Evolutionary conservation across 208 protist genomes (phyloP), one percentile per base, ranked within the genome.

Genomic region (Trypanosoma vivax): DNA sequence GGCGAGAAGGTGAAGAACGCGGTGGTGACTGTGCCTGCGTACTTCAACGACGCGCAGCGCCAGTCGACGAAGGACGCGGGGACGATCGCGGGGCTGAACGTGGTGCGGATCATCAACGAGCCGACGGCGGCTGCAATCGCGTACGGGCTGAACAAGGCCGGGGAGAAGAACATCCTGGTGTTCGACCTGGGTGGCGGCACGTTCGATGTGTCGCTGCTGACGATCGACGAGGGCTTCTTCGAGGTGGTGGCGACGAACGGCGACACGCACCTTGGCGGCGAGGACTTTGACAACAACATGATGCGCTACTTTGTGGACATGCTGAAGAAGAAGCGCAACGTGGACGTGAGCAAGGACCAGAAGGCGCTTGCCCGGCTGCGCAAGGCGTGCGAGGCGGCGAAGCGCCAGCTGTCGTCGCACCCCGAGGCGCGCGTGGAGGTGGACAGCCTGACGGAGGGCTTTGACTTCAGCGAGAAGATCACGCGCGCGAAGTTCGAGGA

Each of bases 401-500:
- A 85, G 66, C 73, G 77, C n/a, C 69, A 80, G 61, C 53, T 83
- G 7, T 98, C 95, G 25, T 88, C 76, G 14, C 56, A 76, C 41
- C 75, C 89, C 5, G 58, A 93, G 71, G 80, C 94, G 3, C 64
- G 65, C 42, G 84, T 99, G 51, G 96, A 98, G 76, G 92, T 99
- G 38, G 97, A 98, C 61, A 86, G 91, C 23, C 73, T 98, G 2
- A 88, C 76, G 48, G 93, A 98, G 57, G 97, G 97, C 49, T 74
- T 96, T 34, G 96, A 99, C 71, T 98, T 99, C 72, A 90, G 71
- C 73, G 87, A 83, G 30, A 85, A 76, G 27, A 81, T 99, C 48
- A 98, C 95, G 21, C 87, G 97, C 39, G 92, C 96, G 41, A 90
- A 90, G 56, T 99, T 99, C 67, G 97, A 99, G 81, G 87, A 98